These are phyloP conservation scores for Trichoderma endophyticum DNA, from an alignment of 2,329 filamentous ascomycete species.

Conservation along the genomic window DNA sequence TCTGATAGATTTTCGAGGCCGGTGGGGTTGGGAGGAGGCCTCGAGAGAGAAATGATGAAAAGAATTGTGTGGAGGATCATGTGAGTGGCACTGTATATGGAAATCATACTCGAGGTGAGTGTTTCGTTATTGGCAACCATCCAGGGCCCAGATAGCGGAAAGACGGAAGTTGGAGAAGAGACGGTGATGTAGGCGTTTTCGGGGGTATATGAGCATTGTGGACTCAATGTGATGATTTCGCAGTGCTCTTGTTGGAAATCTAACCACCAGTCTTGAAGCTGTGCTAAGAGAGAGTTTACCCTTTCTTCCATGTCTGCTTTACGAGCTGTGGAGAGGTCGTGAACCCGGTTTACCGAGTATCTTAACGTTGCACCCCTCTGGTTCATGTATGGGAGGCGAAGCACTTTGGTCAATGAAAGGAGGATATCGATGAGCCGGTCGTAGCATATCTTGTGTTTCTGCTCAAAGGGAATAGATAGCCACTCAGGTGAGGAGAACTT, in stretches of 20 bases:
- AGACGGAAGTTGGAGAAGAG: neutral
- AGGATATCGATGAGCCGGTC: slow-evolving; percentile 8
- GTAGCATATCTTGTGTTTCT: slow-evolving; percentile 3
- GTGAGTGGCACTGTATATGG: neutral
- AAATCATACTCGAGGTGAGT: slow-evolving; percentile 2
- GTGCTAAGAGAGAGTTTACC: neutral
- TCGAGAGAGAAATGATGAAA: slow-evolving; percentile 1
- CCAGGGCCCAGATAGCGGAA: neutral
- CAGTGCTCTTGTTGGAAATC: neutral
- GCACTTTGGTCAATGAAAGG: neutral
- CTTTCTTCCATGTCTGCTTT: neutral
- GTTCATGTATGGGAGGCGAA: neutral
- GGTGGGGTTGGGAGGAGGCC: neutral
- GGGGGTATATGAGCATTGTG: neutral
- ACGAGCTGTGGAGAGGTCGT: slow-evolving; percentile 7
- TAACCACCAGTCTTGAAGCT: neutral
- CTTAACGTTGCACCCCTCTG: neutral
- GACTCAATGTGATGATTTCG: neutral
- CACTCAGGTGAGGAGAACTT: slow-evolving; percentile 3
- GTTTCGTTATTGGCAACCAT: slow-evolving; percentile 7
- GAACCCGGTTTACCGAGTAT: neutral
- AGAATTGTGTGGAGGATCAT: slow-evolving; percentile 9
- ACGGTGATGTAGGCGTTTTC: neutral
- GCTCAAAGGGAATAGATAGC: slow-evolving; percentile 8
- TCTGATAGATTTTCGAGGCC: neutral